Evolutionary conservation across 2,329 filamentous ascomycete species (phyloP).

Genomic region (Aureobasidium sp.): DNA sequence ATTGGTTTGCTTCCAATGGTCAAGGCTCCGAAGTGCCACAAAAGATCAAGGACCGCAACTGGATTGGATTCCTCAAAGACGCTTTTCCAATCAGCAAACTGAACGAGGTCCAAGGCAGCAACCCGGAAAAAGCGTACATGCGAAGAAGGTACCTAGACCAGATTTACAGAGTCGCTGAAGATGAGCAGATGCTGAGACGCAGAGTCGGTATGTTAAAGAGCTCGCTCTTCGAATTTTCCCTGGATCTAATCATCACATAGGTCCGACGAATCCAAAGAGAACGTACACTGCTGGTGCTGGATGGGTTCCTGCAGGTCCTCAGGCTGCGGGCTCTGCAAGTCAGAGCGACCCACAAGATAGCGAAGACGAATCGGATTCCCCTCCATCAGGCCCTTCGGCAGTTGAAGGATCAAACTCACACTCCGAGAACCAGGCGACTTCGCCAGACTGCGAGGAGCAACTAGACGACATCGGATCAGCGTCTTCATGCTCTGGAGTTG

Average conservation of each 20-base stretch:
- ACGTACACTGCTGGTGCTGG: slow-evolving; percentile 7
- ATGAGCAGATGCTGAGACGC: slow-evolving; percentile 7
- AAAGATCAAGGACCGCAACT: slow-evolving; percentile 8
- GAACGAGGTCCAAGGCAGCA: slow-evolving; percentile 6
- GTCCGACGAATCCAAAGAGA: not conserved
- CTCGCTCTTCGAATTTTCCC: not conserved
- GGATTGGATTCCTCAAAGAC: slow-evolving; percentile 13
- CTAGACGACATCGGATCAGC: not conserved
- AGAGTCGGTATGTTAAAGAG: not conserved
- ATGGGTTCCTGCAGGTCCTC: slow-evolving; percentile 1
- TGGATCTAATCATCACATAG: not conserved
- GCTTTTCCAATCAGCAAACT: slow-evolving; percentile 13
- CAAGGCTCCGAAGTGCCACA: slow-evolving; percentile 8
- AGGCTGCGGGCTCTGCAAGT: not conserved
- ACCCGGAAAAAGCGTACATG: slow-evolving; percentile 10
- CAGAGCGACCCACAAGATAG: slow-evolving; percentile 1
- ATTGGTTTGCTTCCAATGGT: slow-evolving; percentile 12
- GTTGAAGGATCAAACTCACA: not conserved
- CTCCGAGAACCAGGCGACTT: not conserved
- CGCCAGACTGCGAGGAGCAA: not conserved
- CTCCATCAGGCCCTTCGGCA: not conserved
- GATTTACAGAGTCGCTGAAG: slow-evolving; percentile 12
- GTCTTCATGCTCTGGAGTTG: not conserved
- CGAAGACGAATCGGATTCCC: slow-evolving; percentile 7
- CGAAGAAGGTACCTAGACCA: slow-evolving; percentile 8